Conservation (phyloP, 441 rosid genomes). For the Dalechampia spathulata region DNA sequence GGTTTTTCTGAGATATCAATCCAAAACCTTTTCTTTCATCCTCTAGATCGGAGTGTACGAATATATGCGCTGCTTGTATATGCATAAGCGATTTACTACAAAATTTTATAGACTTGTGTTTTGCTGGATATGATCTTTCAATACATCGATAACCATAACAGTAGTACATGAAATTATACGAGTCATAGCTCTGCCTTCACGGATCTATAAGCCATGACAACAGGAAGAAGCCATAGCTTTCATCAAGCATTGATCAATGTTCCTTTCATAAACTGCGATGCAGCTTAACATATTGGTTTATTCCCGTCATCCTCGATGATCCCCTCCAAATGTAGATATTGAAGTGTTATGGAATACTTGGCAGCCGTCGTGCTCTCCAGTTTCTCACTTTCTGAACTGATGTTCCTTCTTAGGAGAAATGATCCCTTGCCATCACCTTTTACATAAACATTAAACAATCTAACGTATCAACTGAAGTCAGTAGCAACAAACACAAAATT, state of each 20-base stretch:
- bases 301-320: slow-evolving; percentile 26
- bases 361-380: slow-evolving; percentile 27
- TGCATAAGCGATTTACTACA: too few species aligned
- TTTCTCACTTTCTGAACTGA: slow-evolving; percentile 15
- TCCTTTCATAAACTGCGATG: background rate
- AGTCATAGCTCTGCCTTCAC: too few species aligned
- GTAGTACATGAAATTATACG: too few species aligned
- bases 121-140: too few species aligned
- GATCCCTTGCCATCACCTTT: slow-evolving; percentile 65
- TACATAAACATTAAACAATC: background rate
- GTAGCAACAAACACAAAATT: slow-evolving; percentile 3
- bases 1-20: background rate
- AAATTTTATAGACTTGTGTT: too few species aligned
- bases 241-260: too few species aligned
- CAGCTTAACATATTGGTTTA: background rate
- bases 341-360: slow-evolving; percentile 45
- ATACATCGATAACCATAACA: too few species aligned
- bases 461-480: too few species aligned
- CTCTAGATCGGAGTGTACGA: background rate
- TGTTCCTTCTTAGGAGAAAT: slow-evolving; percentile 42
- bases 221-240: too few species aligned
- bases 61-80: too few species aligned
- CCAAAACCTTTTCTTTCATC: background rate
- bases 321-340: slow-evolving; percentile 39
- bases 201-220: too few species aligned